Conservation (phyloP, 805 yeast species). For the Yarrowia sp. region DNA sequence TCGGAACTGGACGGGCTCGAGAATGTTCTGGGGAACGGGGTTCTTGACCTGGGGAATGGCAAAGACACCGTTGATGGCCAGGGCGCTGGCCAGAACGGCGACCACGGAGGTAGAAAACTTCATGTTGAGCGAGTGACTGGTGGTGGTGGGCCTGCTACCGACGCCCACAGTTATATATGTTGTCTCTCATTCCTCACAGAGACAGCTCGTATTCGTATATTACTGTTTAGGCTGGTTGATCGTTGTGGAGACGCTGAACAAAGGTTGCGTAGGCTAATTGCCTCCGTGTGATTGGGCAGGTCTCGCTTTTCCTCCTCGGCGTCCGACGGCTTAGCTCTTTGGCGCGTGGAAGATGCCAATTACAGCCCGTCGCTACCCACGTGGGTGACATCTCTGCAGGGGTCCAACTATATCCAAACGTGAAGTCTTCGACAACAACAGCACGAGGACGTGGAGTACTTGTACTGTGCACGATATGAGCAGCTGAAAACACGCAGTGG, state of each 20-base stretch:
- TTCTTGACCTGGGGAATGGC: conserved; percentile 20
- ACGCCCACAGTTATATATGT: not conserved
- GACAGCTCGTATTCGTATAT: conserved; percentile 5
- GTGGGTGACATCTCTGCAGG: not conserved
- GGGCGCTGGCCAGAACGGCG: not conserved
- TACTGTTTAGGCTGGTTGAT: not conserved
- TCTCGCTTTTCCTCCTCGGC: not conserved
- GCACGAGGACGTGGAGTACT: too few relatives aligned
- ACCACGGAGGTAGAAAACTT: not conserved
- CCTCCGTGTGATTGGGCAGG: not conserved
- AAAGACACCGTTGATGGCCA: not conserved
- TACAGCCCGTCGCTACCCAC: not conserved
- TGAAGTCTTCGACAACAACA: too few relatives aligned
- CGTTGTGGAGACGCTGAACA: not conserved
- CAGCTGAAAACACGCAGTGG: too few relatives aligned
- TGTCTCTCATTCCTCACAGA: not conserved
- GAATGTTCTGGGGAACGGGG: conserved; percentile 14
- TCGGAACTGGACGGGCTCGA: conserved; percentile 19
- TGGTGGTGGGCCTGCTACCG: not conserved
- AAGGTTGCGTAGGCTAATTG: not conserved
- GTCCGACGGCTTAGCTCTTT: not conserved
- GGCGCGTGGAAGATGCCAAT: not conserved
- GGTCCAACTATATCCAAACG: not conserved
- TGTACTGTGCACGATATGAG: too few relatives aligned
- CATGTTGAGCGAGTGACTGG: not conserved